These are phyloP conservation scores for Backusella sp. DNA, from an alignment of 192 early-diverging fungal species.

Conservation along the genomic window DNA sequence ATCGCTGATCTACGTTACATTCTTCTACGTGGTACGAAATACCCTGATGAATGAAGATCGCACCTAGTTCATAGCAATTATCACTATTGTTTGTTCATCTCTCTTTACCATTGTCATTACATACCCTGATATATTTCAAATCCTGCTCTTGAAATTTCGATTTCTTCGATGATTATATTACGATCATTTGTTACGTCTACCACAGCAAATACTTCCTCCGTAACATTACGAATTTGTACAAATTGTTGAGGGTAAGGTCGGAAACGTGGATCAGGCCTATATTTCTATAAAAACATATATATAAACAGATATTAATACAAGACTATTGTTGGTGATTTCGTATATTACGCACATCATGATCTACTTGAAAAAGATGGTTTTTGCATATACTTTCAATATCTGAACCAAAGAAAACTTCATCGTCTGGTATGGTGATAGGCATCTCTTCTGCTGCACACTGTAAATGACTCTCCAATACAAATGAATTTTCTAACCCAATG, in stretches of 20 bases:
- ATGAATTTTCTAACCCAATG: conserved; percentile 39
- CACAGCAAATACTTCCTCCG: conserved; percentile 47
- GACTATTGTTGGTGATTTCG: neutral
- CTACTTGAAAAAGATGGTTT: conserved; percentile 13
- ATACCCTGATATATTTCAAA: conserved; percentile 60
- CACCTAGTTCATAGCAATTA: conserved; percentile 34
- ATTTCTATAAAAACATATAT: conserved; percentile 27
- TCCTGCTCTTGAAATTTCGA: conserved; percentile 50
- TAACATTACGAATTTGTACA: conserved; percentile 49
- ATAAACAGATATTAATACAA: neutral
- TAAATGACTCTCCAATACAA: conserved; percentile 56
- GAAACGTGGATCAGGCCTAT: conserved; percentile 44
- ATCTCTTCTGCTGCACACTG: conserved; percentile 75
- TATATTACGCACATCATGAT: neutral
- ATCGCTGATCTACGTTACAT: conserved; percentile 43
- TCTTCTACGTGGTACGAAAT: conserved; percentile 51
- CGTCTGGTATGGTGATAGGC: conserved; percentile 23
- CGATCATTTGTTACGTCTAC: conserved; percentile 45
- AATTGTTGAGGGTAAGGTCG: conserved; percentile 41
- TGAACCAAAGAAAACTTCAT: conserved; percentile 32
- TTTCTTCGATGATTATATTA: conserved; percentile 47
- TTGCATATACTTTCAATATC: conserved; percentile 17
- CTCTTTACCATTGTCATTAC: neutral
- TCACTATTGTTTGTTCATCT: neutral
- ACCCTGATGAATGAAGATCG: conserved; percentile 62